Base-by-base conservation (phyloP, 495 filamentous ascomycete species). In the Xylaria telfairii region DNA sequence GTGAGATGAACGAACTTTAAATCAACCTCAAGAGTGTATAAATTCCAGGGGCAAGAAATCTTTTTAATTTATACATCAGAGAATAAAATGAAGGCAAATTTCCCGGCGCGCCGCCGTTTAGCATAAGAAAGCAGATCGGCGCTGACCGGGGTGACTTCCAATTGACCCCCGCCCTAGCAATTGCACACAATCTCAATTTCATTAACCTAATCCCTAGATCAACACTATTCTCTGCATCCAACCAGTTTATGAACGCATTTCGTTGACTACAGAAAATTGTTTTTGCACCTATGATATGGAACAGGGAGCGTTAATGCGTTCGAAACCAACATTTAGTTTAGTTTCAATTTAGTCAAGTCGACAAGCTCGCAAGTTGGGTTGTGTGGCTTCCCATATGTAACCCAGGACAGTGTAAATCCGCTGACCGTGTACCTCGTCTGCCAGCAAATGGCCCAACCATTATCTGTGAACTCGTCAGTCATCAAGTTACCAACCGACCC, bases 351-450 rank as follows among this genome's bases (percentile, higher is more conserved):
- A 28, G 63, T 66, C 63, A 66, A 66, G 63, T 66, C 47, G 21
- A 66, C 63, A 6, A 1, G 47, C 63, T 66, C n/a, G 47, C 63
- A 66, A 66, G 63, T 66, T 53, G 63, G 63, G 19, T 66, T 66
- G 47, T 66, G 63, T 39, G 63, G n/a, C 63, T 53, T n/a, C 30
- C 63, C 63, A 51, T 3, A 54, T 41, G 63, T 66, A 66, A 66
- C n/a, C 63, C 63, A 66, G 32, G 63, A 66, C 47, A 66, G 63
- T 47, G 63, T 66, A 39, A 41, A 66, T 54, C 63, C 63, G 63
- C 9, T 42, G 41, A 54, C 17, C 41, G 47, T 66, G 63, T 66
- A 66, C n/a, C 32, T 66, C 32, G 63, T 66, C 47, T 39, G 47
- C 63, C 63, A 66, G 63, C 63, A 66, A 54, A 66, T 54, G 32